A percentile compares a stretch with the other conserved stretches of the same genome.
Evolutionary conservation across 1,284 basidiomycete genomes (phyloP).

Genomic region (Naganishia sp.): DNA sequence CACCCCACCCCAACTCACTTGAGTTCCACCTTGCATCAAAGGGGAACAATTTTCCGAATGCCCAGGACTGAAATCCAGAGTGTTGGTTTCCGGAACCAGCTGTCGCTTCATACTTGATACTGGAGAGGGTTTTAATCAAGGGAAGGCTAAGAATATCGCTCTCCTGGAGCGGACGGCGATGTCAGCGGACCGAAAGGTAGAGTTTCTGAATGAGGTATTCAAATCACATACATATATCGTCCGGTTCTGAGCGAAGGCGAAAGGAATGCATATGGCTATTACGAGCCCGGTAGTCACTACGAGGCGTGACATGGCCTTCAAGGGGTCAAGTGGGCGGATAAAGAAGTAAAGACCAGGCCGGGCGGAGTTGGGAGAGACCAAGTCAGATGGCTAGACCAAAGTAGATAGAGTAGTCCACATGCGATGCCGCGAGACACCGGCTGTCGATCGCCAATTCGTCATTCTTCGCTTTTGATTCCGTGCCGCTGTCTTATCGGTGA

Average conservation of each 20-base stretch:
- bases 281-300: background rate
- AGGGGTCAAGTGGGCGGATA: too few relatives aligned
- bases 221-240: slow-evolving; percentile 16
- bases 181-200: background rate
- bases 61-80: slow-evolving; percentile 29
- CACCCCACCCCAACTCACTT: slow-evolving; percentile 5
- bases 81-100: background rate
- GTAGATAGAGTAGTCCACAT: too few relatives aligned
- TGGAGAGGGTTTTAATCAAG: slow-evolving; percentile 16
- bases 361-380: too few relatives aligned
- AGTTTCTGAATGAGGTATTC: background rate
- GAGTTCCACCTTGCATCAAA: slow-evolving; percentile 35
- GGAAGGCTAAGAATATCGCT: slow-evolving; percentile 20
- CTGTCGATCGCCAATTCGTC: background rate
- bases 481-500: background rate
- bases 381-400: too few relatives aligned
- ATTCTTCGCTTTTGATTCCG: background rate
- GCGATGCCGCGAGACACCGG: too few relatives aligned
- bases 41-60: slow-evolving; percentile 31
- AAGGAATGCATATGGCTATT: slow-evolving; percentile 12
- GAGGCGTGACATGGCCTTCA: slow-evolving; percentile 2
- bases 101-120: slow-evolving; percentile 14
- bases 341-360: too few relatives aligned
- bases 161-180: slow-evolving; percentile 5
- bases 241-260: slow-evolving; percentile 13